Percentiles rank a stretch among this genome's conserved stretches.
Evolutionary conservation across 257 asterid species (phyloP).

Genomic region (Petrea volubilis): DNA sequence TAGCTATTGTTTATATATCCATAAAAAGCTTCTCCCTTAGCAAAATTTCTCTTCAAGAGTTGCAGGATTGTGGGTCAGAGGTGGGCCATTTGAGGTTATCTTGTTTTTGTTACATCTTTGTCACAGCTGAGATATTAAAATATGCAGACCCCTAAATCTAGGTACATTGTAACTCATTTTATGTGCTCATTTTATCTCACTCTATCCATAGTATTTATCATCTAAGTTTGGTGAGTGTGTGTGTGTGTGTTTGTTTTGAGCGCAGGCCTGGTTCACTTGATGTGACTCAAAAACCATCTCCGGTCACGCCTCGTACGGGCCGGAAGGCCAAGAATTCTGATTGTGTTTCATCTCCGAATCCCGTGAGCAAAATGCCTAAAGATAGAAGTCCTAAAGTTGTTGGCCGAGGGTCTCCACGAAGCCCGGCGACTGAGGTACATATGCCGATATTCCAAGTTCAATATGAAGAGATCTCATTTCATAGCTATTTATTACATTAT

Average conservation of each 20-base stretch:
- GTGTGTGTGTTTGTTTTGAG: conserved; percentile 5
- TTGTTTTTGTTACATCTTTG: conserved; percentile 29
- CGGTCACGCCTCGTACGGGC: conserved; percentile 47
- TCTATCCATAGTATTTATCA: not conserved
- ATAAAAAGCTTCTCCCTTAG: conserved; percentile 24
- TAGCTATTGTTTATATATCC: conserved; percentile 31
- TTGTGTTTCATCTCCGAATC: conserved; percentile 52
- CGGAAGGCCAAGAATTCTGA: conserved; percentile 60
- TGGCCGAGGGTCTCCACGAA: conserved; percentile 64
- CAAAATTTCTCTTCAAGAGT: conserved; percentile 42
- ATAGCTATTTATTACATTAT: not conserved
- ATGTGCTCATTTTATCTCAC: not conserved
- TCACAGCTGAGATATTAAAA: conserved; percentile 27
- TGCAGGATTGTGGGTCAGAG: conserved; percentile 52
- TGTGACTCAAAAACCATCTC: conserved; percentile 57
- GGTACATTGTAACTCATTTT: conserved; percentile 43
- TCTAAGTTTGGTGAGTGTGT: not conserved
- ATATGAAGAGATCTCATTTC: not conserved
- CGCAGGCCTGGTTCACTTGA: conserved; percentile 59
- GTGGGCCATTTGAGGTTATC: conserved; percentile 49
- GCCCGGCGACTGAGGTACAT: conserved; percentile 69
- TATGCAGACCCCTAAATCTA: conserved; percentile 88
- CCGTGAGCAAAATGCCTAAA: conserved; percentile 53
- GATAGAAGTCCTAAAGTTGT: conserved; percentile 67
- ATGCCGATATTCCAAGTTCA: not conserved